A percentile compares a stretch with the other conserved stretches of the same genome.
These are phyloP conservation scores for Metroxylon sagu DNA, from an alignment of 176 grass and related monocot species.

Conservation along the genomic window DNA sequence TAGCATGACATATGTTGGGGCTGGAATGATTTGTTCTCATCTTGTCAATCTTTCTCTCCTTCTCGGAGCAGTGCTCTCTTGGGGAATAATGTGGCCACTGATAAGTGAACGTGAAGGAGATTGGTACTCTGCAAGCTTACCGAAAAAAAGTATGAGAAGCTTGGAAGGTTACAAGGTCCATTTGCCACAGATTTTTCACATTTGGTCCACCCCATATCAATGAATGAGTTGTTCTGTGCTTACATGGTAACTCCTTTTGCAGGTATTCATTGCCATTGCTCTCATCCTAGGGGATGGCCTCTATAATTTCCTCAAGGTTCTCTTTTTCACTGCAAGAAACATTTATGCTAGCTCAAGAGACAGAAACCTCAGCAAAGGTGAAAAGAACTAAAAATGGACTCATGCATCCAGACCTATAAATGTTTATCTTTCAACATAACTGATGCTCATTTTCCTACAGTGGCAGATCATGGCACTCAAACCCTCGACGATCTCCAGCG, in stretches of 20 bases:
- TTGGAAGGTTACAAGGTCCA: constrained; percentile 94
- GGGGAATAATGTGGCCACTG: constrained; percentile 97
- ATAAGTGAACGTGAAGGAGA: constrained; percentile 62
- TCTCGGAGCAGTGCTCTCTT: constrained; percentile 73
- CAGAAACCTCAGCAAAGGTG: constrained; percentile 72
- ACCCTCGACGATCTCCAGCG: constrained; percentile 47
- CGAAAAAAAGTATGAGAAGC: constrained; percentile 86
- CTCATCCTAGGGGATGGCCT: constrained; percentile 88
- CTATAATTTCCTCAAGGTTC: constrained; percentile 88
- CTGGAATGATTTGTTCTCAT: constrained; percentile 96
- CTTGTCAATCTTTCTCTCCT: constrained; percentile 87
- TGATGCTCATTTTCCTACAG: not conserved
- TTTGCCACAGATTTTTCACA: constrained; percentile 8
- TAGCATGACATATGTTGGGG: constrained; percentile 92
- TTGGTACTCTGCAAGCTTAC: constrained; percentile 69
- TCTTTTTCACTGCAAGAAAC: constrained; percentile 47
- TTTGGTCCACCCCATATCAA: no score
- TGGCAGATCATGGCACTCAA: constrained; percentile 44
- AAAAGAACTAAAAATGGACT: not conserved
- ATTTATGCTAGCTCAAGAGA: constrained; percentile 37
- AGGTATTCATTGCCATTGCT: constrained; percentile 94
- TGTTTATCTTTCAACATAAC: not conserved
- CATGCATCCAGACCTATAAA: no score
- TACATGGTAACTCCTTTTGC: not conserved
- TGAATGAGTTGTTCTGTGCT: no score